Conservation (phyloP, 208 protist genomes). For the Paratrypanosoma confusum region DNA sequence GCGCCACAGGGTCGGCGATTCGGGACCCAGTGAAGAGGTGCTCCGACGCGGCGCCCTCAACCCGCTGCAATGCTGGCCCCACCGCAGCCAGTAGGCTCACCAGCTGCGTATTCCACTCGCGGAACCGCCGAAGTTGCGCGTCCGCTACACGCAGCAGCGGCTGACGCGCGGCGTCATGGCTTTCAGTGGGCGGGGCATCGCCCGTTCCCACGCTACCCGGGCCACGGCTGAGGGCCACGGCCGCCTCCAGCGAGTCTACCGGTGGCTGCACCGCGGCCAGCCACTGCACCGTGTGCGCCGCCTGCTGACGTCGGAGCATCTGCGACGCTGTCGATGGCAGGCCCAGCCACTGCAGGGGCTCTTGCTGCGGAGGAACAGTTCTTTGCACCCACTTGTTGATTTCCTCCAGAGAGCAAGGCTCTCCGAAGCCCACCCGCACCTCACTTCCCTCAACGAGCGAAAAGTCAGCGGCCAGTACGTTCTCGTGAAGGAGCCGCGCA, state of each 20-base stretch:
- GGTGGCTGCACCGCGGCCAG: conserved; percentile 58
- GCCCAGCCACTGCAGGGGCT: conserved; percentile 90
- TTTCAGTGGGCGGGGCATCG: not conserved
- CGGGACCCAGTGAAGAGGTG: conserved; percentile 1
- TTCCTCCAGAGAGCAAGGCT: conserved; percentile 35
- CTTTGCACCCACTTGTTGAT: conserved; percentile 84
- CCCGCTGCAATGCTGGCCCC: conserved; percentile 2
- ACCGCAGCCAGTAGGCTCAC: not conserved
- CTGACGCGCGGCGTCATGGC: not conserved
- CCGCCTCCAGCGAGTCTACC: too few relatives aligned
- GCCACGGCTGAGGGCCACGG: conserved; percentile 44
- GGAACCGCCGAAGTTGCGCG: not conserved
- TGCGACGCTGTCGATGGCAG: conserved; percentile 86
- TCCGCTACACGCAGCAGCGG: not conserved
- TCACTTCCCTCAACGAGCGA: conserved; percentile 15
- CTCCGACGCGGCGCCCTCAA: not conserved
- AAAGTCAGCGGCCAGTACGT: conserved; percentile 44
- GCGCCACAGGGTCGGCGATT: conserved; percentile 59
- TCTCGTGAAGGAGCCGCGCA: conserved; percentile 56
- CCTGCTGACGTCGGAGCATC: conserved; percentile 51
- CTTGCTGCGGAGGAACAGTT: conserved; percentile 56
- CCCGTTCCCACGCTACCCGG: not conserved
- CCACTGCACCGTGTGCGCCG: conserved; percentile 49
- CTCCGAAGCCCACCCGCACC: conserved; percentile 12
- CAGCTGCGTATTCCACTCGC: not conserved